Percentiles rank a stretch among this genome's conserved stretches.
Evolutionary conservation across 176 grass and related monocot species (phyloP).

Genomic region (Coix lacrymajobi): DNA sequence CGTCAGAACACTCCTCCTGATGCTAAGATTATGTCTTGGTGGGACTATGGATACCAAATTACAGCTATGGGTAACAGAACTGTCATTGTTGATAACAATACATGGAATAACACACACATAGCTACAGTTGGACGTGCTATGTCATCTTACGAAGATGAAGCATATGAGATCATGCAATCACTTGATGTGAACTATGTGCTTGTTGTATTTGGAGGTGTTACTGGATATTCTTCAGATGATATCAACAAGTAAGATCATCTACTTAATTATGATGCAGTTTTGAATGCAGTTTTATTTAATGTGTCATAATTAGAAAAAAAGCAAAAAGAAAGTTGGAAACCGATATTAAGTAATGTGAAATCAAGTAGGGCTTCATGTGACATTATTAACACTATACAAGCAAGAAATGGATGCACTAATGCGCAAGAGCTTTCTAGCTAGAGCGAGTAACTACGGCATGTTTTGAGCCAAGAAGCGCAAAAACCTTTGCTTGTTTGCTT

Average conservation of each 20-base stretch:
- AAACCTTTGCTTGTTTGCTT: too few relatives aligned
- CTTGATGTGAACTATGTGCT: constrained; percentile 96
- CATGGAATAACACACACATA: constrained; percentile 99
- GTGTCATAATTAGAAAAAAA: too few relatives aligned
- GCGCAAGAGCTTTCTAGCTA: too few relatives aligned
- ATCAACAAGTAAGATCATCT: constrained; percentile 88
- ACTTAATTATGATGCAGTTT: not conserved
- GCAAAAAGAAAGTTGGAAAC: too few relatives aligned
- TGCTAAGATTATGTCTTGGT: constrained; percentile 99
- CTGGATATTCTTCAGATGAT: constrained; percentile 96
- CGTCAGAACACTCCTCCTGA: constrained; percentile 93
- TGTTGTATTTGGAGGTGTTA: constrained; percentile 97
- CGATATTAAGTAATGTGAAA: too few relatives aligned
- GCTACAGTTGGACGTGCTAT: constrained; percentile 98
- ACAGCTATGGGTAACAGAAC: constrained; percentile 99
- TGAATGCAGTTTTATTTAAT: not conserved
- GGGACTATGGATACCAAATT: constrained; percentile 99
- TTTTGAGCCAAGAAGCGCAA: too few relatives aligned
- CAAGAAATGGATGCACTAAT: too few relatives aligned
- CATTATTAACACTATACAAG: too few relatives aligned
- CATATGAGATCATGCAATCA: constrained; percentile 99
- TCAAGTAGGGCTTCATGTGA: too few relatives aligned
- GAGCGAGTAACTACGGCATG: too few relatives aligned
- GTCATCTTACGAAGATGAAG: constrained; percentile 95
- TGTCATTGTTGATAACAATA: constrained; percentile 99